phyloP scores from a whole-genome alignment of 1,284 basidiomycete genomes.

The Sanghuangporus weigelae region DNA sequence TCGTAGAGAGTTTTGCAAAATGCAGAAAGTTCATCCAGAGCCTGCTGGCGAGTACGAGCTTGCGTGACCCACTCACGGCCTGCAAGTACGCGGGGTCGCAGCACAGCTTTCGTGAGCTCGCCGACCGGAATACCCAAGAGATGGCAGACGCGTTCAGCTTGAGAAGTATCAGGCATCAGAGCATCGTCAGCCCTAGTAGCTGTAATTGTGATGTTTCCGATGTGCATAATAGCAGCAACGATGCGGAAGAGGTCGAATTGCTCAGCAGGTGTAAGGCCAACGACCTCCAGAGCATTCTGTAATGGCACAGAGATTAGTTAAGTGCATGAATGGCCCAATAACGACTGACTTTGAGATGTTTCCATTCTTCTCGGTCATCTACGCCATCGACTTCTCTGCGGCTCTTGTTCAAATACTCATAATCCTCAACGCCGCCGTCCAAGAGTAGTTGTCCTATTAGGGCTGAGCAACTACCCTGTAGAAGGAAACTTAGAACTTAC shows the following conservation, averaged over 20 bases:
- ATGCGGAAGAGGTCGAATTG: constrained; percentile 94
- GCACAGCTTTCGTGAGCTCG: constrained; percentile 85
- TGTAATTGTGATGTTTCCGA: constrained; percentile 89
- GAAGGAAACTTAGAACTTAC: constrained; percentile 35
- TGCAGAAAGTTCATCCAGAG: constrained; percentile 87
- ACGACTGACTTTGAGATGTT: constrained; percentile 57
- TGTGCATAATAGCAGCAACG: constrained; percentile 89
- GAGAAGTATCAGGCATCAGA: constrained; percentile 73
- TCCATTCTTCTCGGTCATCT: constrained; percentile 90
- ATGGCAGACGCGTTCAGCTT: constrained; percentile 90
- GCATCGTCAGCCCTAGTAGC: constrained; percentile 87
- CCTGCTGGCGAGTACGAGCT: constrained; percentile 88
- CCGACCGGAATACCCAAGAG: constrained; percentile 87
- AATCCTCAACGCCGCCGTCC: constrained; percentile 74
- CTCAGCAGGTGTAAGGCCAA: constrained; percentile 82
- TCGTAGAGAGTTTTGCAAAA: constrained; percentile 97
- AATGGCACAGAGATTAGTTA: not conserved
- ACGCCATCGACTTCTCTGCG: constrained; percentile 91
- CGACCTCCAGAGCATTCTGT: constrained; percentile 75
- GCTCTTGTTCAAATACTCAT: constrained; percentile 89
- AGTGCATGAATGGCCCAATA: not conserved
- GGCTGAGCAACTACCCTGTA: not conserved
- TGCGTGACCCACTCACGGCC: constrained; percentile 98
- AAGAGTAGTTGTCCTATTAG: constrained; percentile 69
- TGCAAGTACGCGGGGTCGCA: constrained; percentile 87